Evolutionary conservation across 768 basidiomycete genomes (phyloP).

Genomic region (Thelephora ganbajun): DNA sequence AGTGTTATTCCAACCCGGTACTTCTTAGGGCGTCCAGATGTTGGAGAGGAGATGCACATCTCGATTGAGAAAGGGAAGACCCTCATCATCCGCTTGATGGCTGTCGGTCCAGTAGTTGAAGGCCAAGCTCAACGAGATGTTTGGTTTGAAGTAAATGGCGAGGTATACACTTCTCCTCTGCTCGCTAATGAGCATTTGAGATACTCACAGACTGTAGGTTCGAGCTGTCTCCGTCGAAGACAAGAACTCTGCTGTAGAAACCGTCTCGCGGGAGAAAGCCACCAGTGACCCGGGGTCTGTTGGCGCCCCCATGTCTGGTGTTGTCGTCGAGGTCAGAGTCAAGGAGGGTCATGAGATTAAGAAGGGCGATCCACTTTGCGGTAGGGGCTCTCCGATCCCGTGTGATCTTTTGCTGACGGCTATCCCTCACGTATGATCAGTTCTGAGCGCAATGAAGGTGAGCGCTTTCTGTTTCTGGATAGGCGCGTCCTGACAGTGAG

Average conservation of each 20-base stretch:
- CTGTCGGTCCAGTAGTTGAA: slow-evolving; percentile 85
- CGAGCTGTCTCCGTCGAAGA: slow-evolving; percentile 94
- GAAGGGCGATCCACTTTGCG: slow-evolving; percentile 93
- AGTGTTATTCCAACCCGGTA: slow-evolving; percentile 93
- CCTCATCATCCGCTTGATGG: slow-evolving; percentile 90
- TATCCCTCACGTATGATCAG: slow-evolving; percentile 22
- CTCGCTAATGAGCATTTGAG: background rate
- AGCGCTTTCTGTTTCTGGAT: slow-evolving; percentile 13
- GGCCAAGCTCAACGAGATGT: slow-evolving; percentile 89
- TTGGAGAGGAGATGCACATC: slow-evolving; percentile 95
- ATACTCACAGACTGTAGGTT: slow-evolving; percentile 31
- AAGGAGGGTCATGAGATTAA: slow-evolving; percentile 97
- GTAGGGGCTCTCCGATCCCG: slow-evolving; percentile 31
- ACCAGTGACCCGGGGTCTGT: slow-evolving; percentile 91
- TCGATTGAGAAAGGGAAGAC: slow-evolving; percentile 95
- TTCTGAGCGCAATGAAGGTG: slow-evolving; percentile 95
- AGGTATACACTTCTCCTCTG: slow-evolving; percentile 32
- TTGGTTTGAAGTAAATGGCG: slow-evolving; percentile 97
- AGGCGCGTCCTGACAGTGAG: slow-evolving; percentile 9
- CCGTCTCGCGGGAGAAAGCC: slow-evolving; percentile 88
- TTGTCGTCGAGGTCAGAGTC: slow-evolving; percentile 94
- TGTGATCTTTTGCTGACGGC: slow-evolving; percentile 9
- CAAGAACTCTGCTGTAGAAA: slow-evolving; percentile 94
- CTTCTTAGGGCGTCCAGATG: slow-evolving; percentile 86
- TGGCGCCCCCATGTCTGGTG: slow-evolving; percentile 95